phyloP scores from a whole-genome alignment of 371 early-diverging fungal genomes.

The Rhizopus stolonifer region DNA sequence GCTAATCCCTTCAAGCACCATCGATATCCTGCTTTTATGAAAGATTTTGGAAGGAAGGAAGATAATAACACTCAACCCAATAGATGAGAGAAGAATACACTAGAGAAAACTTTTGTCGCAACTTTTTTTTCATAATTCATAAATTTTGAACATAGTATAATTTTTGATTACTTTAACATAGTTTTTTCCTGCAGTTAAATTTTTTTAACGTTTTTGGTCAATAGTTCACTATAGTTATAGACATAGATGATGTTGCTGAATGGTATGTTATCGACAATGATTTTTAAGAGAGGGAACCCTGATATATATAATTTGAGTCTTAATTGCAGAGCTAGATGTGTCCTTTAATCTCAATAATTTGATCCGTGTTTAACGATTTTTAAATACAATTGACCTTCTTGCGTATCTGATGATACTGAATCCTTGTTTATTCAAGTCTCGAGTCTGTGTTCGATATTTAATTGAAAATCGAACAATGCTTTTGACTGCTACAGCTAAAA shows the following conservation, averaged over 20 bases:
- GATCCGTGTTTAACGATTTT: conserved; percentile 8
- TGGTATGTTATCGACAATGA: conserved; percentile 6
- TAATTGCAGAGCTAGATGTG: no score
- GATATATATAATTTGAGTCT: no score
- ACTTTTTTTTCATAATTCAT: conserved; percentile 4
- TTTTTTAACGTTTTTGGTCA: conserved; percentile 4
- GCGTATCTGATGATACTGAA: conserved; percentile 7
- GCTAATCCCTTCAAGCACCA: neutral
- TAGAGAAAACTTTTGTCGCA: conserved; percentile 2
- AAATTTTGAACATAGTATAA: conserved; percentile 2
- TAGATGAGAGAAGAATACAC: conserved; percentile 5
- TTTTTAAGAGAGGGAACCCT: no score
- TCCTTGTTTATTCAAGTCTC: conserved; percentile 13
- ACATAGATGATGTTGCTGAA: neutral
- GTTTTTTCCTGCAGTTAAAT: conserved; percentile 1
- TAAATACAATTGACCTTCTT: conserved; percentile 3
- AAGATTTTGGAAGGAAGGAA: conserved; percentile 5
- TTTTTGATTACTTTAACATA: neutral
- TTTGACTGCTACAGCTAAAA: no score
- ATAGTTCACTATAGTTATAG: neutral
- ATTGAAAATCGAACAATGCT: neutral
- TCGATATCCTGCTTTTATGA: conserved; percentile 5
- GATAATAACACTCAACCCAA: neutral
- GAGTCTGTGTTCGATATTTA: conserved; percentile 4
- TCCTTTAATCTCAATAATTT: conserved; percentile 4